Conservation (phyloP, 805 yeast genomes). For the Kodamaea kakaduensis region DNA sequence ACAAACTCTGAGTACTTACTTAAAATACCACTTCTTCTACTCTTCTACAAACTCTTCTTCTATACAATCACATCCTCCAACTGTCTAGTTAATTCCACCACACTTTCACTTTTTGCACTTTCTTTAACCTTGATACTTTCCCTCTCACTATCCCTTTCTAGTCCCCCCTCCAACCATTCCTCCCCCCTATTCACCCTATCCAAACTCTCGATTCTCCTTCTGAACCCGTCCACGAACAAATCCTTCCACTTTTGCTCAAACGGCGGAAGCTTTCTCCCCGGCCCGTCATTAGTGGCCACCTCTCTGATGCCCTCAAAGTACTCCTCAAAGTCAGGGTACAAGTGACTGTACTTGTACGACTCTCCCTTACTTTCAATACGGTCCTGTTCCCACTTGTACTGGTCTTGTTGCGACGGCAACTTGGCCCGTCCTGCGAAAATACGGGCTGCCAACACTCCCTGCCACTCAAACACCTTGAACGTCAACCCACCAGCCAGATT, state of each 20-base stretch:
- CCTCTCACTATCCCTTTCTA: neutral
- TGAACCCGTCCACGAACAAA: constrained; percentile 18
- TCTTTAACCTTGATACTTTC: neutral
- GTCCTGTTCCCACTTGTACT: constrained; percentile 26
- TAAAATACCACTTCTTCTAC: no score
- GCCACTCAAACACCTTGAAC: constrained; percentile 40
- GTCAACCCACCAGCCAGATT: constrained; percentile 36
- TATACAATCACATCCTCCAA: no score
- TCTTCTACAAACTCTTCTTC: no score
- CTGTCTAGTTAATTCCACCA: no score
- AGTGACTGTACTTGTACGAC: constrained; percentile 23
- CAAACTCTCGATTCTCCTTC: constrained; percentile 11
- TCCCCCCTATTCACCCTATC: constrained; percentile 3
- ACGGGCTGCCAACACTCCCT: constrained; percentile 34
- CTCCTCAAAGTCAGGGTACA: constrained; percentile 19
- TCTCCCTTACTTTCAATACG: constrained; percentile 26
- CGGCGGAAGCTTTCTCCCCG: constrained; percentile 20
- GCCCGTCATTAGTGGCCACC: constrained; percentile 20
- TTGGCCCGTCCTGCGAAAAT: constrained; percentile 26
- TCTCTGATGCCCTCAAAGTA: constrained; percentile 20
- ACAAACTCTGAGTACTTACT: no score
- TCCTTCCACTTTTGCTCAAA: constrained; percentile 20
- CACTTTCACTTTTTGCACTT: no score
- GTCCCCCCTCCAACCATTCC: neutral
- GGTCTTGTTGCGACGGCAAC: constrained; percentile 27